A percentile compares a stretch with the other conserved stretches of the same genome.
Conservation (phyloP, 2,329 filamentous ascomycete genomes). For the Pestalotiopsis sp. region DNA sequence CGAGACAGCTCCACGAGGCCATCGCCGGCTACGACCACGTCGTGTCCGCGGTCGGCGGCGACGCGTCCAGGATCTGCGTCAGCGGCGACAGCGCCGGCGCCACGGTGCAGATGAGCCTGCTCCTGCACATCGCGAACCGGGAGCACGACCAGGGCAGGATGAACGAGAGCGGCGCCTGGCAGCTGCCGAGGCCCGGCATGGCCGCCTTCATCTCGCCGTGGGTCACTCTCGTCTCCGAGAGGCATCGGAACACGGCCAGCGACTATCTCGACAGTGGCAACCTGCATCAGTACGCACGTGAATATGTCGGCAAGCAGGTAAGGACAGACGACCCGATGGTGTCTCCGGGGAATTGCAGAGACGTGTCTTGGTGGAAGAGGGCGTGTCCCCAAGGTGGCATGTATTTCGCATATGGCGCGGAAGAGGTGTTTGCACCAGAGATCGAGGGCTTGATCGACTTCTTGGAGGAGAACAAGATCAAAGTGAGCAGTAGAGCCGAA, state of each 20-base stretch:
- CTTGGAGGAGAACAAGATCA: slow-evolving; percentile 54
- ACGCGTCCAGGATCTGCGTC: slow-evolving; percentile 68
- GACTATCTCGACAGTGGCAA: slow-evolving; percentile 74
- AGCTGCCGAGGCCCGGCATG: slow-evolving; percentile 45
- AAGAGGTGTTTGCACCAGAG: slow-evolving; percentile 78
- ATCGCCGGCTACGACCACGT: slow-evolving; percentile 73
- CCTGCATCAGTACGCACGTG: slow-evolving; percentile 69
- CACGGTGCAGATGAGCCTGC: slow-evolving; percentile 71
- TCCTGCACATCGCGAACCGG: slow-evolving; percentile 65
- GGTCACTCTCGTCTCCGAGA: slow-evolving; percentile 70
- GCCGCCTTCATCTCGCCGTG: slow-evolving; percentile 80
- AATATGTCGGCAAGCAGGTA: slow-evolving; percentile 61
- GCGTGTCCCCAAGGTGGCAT: slow-evolving; percentile 70
- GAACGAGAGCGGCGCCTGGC: slow-evolving; percentile 36
- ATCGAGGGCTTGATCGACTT: slow-evolving; percentile 62
- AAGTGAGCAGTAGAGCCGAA: slow-evolving; percentile 62
- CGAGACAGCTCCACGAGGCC: slow-evolving; percentile 72
- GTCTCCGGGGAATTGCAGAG: slow-evolving; percentile 74
- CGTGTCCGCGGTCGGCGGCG: slow-evolving; percentile 54
- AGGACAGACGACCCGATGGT: slow-evolving; percentile 55
- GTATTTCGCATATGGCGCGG: slow-evolving; percentile 71
- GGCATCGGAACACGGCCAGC: slow-evolving; percentile 69
- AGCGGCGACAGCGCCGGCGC: slow-evolving; percentile 81
- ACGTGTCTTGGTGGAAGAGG: slow-evolving; percentile 66
- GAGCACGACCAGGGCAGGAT: slow-evolving; percentile 30